These are phyloP conservation scores for Aureoboletus auriporus DNA, from an alignment of 768 basidiomycete genomes.

Conservation along the genomic window DNA sequence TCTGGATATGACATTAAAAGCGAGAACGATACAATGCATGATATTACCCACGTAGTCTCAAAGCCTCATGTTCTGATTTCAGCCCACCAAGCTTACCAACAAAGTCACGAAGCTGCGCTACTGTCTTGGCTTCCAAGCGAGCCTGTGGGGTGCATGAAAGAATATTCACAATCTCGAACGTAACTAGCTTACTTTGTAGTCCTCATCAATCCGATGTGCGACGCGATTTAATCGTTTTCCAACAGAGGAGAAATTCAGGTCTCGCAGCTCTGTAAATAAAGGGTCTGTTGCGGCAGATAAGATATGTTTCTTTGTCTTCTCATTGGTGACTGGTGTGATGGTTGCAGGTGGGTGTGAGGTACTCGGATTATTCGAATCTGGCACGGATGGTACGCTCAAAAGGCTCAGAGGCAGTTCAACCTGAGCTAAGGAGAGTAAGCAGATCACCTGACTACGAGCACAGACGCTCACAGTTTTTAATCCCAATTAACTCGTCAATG, in stretches of 20 bases:
- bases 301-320: slow-evolving; percentile 87
- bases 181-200: slow-evolving; percentile 68
- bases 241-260: slow-evolving; percentile 89
- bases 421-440: slow-evolving; percentile 48
- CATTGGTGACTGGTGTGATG: slow-evolving; percentile 56
- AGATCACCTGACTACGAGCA: background rate
- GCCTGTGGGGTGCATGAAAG: slow-evolving; percentile 41
- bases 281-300: slow-evolving; percentile 76
- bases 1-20: slow-evolving; percentile 45
- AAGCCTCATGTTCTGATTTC: slow-evolving; percentile 86
- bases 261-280: slow-evolving; percentile 78
- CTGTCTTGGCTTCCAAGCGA: slow-evolving; percentile 83
- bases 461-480: slow-evolving; percentile 72
- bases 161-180: background rate
- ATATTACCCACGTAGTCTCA: slow-evolving; percentile 72
- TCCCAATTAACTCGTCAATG: slow-evolving; percentile 86
- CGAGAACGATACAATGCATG: background rate
- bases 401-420: slow-evolving; percentile 76
- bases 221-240: slow-evolving; percentile 77
- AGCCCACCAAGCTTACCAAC: slow-evolving; percentile 92
- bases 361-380: slow-evolving; percentile 35
- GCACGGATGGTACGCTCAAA: slow-evolving; percentile 52
- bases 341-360: slow-evolving; percentile 42
- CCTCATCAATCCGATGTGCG: slow-evolving; percentile 83
- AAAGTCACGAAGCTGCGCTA: slow-evolving; percentile 88